phyloP scores from a whole-genome alignment of 805 yeast species.

The Tetrapisispora iriomotensis region DNA sequence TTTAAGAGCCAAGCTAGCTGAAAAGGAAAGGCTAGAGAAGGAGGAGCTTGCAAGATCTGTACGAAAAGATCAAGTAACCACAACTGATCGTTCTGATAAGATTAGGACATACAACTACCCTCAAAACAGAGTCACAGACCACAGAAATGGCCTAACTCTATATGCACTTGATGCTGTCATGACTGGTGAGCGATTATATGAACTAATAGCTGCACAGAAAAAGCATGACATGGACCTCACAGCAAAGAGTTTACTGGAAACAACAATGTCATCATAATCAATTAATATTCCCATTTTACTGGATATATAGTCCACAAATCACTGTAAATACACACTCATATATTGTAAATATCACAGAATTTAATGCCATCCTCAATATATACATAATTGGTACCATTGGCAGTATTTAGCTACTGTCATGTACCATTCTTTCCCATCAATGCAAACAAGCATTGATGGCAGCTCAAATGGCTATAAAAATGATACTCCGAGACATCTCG shows the following conservation, averaged over 20 bases:
- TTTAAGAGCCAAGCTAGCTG: slow-evolving; percentile 76
- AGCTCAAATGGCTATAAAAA: neutral
- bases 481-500: too few relatives aligned
- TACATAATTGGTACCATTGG: too few relatives aligned
- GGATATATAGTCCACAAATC: too few relatives aligned
- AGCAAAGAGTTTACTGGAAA: slow-evolving; percentile 31
- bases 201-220: slow-evolving; percentile 44
- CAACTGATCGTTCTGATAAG: slow-evolving; percentile 87
- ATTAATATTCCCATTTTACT: neutral
- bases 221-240: slow-evolving; percentile 37
- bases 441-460: too few relatives aligned
- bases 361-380: too few relatives aligned
- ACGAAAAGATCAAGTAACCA: slow-evolving; percentile 73
- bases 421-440: too few relatives aligned
- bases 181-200: slow-evolving; percentile 50
- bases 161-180: slow-evolving; percentile 64
- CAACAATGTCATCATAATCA: neutral
- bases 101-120: slow-evolving; percentile 89
- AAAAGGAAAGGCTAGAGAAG: slow-evolving; percentile 55
- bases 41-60: slow-evolving; percentile 54
- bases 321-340: too few relatives aligned
- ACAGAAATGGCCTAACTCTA: slow-evolving; percentile 72
- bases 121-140: slow-evolving; percentile 90
- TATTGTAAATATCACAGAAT: too few relatives aligned
- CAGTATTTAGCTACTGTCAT: too few relatives aligned